Base-by-base conservation (phyloP, 768 basidiomycete genomes). In the Rhizopogon vinicolor region DNA sequence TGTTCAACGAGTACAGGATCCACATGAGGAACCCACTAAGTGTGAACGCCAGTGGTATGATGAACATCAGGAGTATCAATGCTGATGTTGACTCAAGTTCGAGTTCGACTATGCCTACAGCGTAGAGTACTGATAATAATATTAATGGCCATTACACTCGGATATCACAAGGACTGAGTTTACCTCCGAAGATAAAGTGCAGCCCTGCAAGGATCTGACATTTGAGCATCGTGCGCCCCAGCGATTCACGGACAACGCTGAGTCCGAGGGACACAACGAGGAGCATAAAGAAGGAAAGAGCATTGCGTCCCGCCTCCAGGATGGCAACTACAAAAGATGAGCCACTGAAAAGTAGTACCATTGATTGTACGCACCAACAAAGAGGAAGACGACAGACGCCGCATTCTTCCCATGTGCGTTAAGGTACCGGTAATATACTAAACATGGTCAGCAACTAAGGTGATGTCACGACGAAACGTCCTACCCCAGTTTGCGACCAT, bases 11-110 rank as follows among this genome's bases (percentile, higher is more conserved):
- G 68, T 94, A 88, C 74, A 96, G 83, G 51, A 96, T 98, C 96
- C 96, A 98, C 60, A 96, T 79, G 25, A 99, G 79, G 78, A 98
- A 99, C 1, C 87, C 87, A 55, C 93, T 96, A n/a, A 99, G 78
- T 1, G 93, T 94, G 72, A 98, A 89, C 1, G 96, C 91, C 48
- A 99, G 78, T 5, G 97, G 97, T 57, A 98, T 86, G 58, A 98
- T 90, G 67, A 98, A 93, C 62, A 97, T 67, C 58, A 99, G 75
- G 28, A 97, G 79, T 49, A 92, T 68, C 52, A 96, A 74, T 0
- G 90, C 88, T 7, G 93, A 92, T 0, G 93, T 93, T 19, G 89
- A 90, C 68, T 98, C 94, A 35, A 98, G 78, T 62, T 93, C 85
- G 28, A 99, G 81, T 68, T 94, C 86, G 42, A 97, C 96, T 41